These are phyloP conservation scores for Botryotinia globosa DNA, from an alignment of 2,329 filamentous ascomycete species.

Conservation along the genomic window DNA sequence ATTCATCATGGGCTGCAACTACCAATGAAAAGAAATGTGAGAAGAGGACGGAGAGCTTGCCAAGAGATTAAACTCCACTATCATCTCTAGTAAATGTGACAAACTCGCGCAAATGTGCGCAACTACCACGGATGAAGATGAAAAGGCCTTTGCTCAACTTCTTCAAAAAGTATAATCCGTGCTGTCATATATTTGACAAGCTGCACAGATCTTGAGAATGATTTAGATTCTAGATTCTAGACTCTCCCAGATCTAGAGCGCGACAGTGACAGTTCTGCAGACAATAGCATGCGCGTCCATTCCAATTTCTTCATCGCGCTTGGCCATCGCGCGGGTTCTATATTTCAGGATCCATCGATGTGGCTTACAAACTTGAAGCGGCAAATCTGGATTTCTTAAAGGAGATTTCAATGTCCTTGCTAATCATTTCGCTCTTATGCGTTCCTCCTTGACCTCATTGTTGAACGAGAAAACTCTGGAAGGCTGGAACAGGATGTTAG, in stretches of 20 bases:
- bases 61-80: conserved; percentile 10
- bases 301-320: background rate
- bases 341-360: background rate
- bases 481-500: background rate
- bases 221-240: no score
- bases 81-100: background rate
- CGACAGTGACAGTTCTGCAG: background rate
- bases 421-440: background rate
- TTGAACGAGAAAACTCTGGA: background rate
- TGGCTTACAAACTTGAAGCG: background rate
- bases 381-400: background rate
- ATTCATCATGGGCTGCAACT: background rate
- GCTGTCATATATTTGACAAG: background rate
- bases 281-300: background rate
- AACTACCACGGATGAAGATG: background rate
- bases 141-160: background rate
- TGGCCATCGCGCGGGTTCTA: background rate
- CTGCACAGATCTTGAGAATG: background rate
- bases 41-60: background rate
- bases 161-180: background rate
- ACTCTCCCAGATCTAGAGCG: background rate
- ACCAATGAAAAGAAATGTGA: background rate
- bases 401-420: background rate
- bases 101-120: conserved; percentile 21
- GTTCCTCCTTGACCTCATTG: background rate